Evolutionary conservation across 2,329 filamentous ascomycete genomes (phyloP), one percentile per base, ranked within the genome.

Genomic region (Proliferodiscus dingleyae): DNA sequence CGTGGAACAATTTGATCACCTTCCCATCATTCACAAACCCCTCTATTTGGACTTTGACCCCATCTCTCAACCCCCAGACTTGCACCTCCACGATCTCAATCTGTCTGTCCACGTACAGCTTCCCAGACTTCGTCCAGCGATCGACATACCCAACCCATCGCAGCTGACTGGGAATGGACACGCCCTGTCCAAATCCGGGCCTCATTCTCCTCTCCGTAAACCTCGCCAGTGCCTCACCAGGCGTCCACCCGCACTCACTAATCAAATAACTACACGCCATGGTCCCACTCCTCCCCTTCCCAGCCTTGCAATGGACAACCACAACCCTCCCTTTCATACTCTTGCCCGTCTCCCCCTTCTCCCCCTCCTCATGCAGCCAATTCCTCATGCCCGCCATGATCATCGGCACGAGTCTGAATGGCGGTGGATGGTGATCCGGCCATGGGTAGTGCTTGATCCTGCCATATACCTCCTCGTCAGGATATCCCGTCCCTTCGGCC

Each of bases 281-380:
- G 0, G 89, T 95, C 3, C 93, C 93, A 54, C 88, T 95, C 41
- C 93, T 77, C 1, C 93, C 93, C 67, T 98, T 98, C 2, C 93
- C 93, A 1, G 93, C 93, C 64, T 97, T 97, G 72, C 93, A 97
- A 66, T 98, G 93, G 6, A 97, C 89, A 5, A 97, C 90, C 0
- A 85, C 85, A 0, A 97, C 88, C 26, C 89, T 74, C 29, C 60
- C 46, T 3, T 59, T 55, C 10, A 43, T 50, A 29, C 58, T 49
- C n/a, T 64, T 43, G 11, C 56, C 57, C 37, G 64, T 60, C 11
- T 59, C 53, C 5, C 48, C 45, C n/a, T 45, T 39, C 37, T 46
- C 42, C 2, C 70, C 58, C 10, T 41, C 72, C 71, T 11, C 76
- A 75, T 37, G 76, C 71, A 43, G 94, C 89, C 91, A 97, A 60